phyloP scores from a whole-genome alignment of 2,329 filamentous ascomycete species.

The Lomentospora prolificans region DNA sequence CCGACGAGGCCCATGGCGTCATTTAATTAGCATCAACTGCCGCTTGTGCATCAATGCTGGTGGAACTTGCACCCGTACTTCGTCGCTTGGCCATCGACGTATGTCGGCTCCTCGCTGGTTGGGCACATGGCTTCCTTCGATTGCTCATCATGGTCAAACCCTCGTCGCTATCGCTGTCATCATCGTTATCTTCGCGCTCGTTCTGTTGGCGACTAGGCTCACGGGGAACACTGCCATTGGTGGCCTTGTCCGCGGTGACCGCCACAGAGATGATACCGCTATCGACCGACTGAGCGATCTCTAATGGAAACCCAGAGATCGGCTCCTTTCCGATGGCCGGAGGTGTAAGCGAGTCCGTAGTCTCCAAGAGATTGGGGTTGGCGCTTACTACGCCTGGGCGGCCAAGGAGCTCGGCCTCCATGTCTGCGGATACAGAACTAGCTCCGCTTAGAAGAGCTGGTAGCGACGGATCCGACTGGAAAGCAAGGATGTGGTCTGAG shows the following conservation, averaged over 20 bases:
- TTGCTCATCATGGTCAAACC: constrained; percentile 12
- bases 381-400: constrained; percentile 34
- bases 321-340: constrained; percentile 40
- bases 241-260: constrained; percentile 15
- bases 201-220: constrained; percentile 1
- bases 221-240: not conserved
- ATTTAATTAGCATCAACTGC: too few relatives aligned
- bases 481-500: constrained; percentile 38
- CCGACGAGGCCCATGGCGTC: too few relatives aligned
- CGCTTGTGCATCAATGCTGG: constrained; percentile 10
- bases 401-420: constrained; percentile 49
- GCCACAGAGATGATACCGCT: constrained; percentile 20
- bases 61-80: constrained; percentile 11
- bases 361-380: constrained; percentile 35
- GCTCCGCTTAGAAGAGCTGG: constrained; percentile 54
- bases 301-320: constrained; percentile 34
- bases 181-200: constrained; percentile 8
- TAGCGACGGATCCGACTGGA: constrained; percentile 54
- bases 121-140: constrained; percentile 5
- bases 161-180: constrained; percentile 13
- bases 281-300: constrained; percentile 21
- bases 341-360: constrained; percentile 44
- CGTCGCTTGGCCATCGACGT: constrained; percentile 9
- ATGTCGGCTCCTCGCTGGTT: constrained; percentile 8
- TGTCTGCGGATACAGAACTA: constrained; percentile 53